phyloP scores from a whole-genome alignment of 306 rosid species.

The Macrotyloma uniflorum region DNA sequence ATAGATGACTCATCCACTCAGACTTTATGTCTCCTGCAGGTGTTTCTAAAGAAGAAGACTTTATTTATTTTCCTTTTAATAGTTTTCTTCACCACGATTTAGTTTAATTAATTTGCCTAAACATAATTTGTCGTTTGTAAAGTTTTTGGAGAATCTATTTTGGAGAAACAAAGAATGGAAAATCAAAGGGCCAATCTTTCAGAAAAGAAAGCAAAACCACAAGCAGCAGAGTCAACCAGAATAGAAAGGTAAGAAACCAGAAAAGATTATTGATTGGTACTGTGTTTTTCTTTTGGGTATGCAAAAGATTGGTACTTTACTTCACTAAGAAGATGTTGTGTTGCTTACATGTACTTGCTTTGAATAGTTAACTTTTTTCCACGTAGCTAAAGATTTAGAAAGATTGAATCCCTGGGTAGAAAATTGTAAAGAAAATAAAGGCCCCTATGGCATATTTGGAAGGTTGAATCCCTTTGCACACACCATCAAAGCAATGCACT shows the following conservation, averaged over 20 bases:
- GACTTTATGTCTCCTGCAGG: conserved; percentile 28
- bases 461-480: conserved; percentile 36
- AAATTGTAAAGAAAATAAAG: conserved; percentile 37
- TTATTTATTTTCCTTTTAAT: background rate
- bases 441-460: background rate
- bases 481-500: background rate
- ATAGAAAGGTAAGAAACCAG: conserved; percentile 30
- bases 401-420: conserved; percentile 19
- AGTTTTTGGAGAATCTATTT: conserved; percentile 15
- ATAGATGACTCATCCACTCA: conserved; percentile 53
- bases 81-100: background rate
- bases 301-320: conserved; percentile 51
- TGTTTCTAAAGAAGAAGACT: conserved; percentile 30
- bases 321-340: conserved; percentile 67
- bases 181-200: background rate
- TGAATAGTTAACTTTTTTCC: conserved; percentile 15
- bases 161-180: background rate
- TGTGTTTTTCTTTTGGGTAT: no score
- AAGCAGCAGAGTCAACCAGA: conserved; percentile 25
- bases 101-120: background rate
- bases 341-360: conserved; percentile 42
- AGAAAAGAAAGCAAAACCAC: conserved; percentile 30
- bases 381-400: conserved; percentile 24
- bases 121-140: background rate
- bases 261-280: background rate